Percentiles rank a stretch among this genome's conserved stretches.
Evolutionary conservation across 768 basidiomycete species (phyloP).

Genomic region (Myochromella boudieri): DNA sequence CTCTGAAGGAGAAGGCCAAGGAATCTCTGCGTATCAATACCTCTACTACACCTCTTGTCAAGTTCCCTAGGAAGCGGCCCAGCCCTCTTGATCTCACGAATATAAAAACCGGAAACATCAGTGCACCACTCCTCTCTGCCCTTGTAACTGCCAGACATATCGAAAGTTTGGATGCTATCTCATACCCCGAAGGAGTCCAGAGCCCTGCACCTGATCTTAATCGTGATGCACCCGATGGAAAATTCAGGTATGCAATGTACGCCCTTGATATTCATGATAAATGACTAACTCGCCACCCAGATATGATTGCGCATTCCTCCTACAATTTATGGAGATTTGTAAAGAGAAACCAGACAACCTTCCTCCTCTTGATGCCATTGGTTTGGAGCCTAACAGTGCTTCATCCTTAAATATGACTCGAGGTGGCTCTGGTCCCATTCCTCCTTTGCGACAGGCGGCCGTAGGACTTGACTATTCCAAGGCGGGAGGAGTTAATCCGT

Average conservation of each 20-base stretch:
- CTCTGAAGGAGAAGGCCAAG: constrained; percentile 45
- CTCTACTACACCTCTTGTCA: constrained; percentile 35
- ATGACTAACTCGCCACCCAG: constrained; percentile 34
- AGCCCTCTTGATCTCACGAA: constrained; percentile 70
- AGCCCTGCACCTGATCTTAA: constrained; percentile 88
- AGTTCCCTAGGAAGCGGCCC: constrained; percentile 51
- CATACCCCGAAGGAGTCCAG: constrained; percentile 80
- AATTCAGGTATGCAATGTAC: constrained; percentile 64
- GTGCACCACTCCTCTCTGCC: constrained; percentile 57
- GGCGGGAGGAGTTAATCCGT: constrained; percentile 37
- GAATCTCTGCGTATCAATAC: constrained; percentile 70
- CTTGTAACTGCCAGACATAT: constrained; percentile 84
- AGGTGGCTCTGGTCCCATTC: constrained; percentile 44
- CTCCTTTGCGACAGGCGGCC: constrained; percentile 47
- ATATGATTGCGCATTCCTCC: constrained; percentile 95
- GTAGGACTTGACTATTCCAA: constrained; percentile 55
- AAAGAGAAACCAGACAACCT: constrained; percentile 92
- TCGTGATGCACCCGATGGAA: constrained; percentile 78
- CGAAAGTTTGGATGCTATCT: constrained; percentile 72
- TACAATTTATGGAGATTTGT: constrained; percentile 95
- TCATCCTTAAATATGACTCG: constrained; percentile 53
- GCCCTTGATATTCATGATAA: neutral
- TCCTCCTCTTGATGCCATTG: constrained; percentile 87
- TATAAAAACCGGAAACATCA: constrained; percentile 41
- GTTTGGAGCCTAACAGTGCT: constrained; percentile 73